Evolutionary conservation across 257 asterid genomes (phyloP).

Genomic region (Penstemon barbatus): DNA sequence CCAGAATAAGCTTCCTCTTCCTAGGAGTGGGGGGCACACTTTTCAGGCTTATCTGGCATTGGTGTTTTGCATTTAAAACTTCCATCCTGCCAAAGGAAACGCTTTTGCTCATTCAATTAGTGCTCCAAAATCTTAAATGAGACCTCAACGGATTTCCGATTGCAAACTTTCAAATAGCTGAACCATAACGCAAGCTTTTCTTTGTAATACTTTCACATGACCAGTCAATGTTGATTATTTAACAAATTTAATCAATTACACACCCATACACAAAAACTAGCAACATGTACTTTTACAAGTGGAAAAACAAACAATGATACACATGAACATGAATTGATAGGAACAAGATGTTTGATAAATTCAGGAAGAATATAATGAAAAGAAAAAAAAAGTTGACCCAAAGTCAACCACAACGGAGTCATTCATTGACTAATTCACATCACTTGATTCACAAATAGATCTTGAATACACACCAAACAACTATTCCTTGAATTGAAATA

Average conservation of each 20-base stretch:
- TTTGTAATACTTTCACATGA: not conserved
- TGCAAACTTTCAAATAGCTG: not conserved
- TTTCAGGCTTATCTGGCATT: conserved; percentile 31
- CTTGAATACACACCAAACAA: conserved; percentile 6
- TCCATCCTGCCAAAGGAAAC: conserved; percentile 44
- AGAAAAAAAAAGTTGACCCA: not conserved
- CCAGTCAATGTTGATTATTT: conserved; percentile 12
- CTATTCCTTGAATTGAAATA: conserved; percentile 11
- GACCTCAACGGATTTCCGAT: not conserved
- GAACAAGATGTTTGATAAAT: conserved; percentile 3
- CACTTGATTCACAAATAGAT: not conserved
- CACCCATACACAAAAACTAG: not conserved
- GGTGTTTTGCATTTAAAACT: conserved; percentile 42
- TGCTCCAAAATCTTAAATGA: not conserved
- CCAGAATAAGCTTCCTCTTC: conserved; percentile 47
- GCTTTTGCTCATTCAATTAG: not conserved
- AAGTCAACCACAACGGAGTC: conserved; percentile 26
- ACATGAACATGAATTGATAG: conserved; percentile 7
- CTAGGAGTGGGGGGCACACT: conserved; percentile 30
- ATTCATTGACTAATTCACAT: conserved; percentile 12
- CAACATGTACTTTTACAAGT: not conserved
- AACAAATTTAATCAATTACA: conserved; percentile 11
- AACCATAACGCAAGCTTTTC: conserved; percentile 13
- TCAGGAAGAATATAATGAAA: not conserved
- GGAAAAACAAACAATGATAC: not conserved